phyloP scores from a whole-genome alignment of 2,329 filamentous ascomycete genomes.

The Trichophyton equinum region DNA sequence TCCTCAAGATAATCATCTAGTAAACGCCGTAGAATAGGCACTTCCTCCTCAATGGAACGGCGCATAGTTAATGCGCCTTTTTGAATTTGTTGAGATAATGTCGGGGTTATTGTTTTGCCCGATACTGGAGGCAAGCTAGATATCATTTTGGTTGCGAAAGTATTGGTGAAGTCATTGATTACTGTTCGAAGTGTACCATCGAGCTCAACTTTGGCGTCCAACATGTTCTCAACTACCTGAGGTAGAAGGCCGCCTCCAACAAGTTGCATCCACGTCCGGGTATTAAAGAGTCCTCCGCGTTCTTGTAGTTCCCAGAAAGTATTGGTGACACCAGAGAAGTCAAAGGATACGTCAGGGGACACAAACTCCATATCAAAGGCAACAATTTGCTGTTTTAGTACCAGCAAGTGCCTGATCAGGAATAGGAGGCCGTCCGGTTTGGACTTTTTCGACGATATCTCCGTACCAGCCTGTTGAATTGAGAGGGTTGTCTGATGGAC shows the following conservation, averaged over 20 bases:
- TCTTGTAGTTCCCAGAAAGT: conserved; percentile 57
- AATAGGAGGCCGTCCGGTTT: conserved; percentile 72
- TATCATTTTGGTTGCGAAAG: conserved; percentile 46
- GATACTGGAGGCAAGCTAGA: conserved; percentile 27
- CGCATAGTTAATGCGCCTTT: conserved; percentile 39
- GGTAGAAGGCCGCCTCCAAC: conserved; percentile 48
- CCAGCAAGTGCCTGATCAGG: conserved; percentile 84
- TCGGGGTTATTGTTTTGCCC: conserved; percentile 3
- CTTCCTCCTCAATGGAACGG: conserved; percentile 45
- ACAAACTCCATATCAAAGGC: conserved; percentile 84
- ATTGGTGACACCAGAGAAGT: conserved; percentile 52
- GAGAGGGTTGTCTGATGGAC: conserved; percentile 82
- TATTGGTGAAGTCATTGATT: conserved; percentile 54
- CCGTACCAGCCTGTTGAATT: conserved; percentile 61
- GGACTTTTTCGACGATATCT: conserved; percentile 51
- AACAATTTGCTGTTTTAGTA: conserved; percentile 90
- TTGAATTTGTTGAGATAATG: conserved; percentile 7
- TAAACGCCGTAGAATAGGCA: conserved; percentile 42
- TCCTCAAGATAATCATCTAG: conserved; percentile 54
- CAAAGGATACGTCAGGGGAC: conserved; percentile 51
- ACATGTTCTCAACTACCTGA: conserved; percentile 57
- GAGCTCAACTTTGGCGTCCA: conserved; percentile 56
- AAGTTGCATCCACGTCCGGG: conserved; percentile 47
- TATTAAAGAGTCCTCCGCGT: conserved; percentile 53
- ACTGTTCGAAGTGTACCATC: conserved; percentile 50